Conservation (phyloP, 805 yeast species). For the Tetrapisispora pingtungensis region DNA sequence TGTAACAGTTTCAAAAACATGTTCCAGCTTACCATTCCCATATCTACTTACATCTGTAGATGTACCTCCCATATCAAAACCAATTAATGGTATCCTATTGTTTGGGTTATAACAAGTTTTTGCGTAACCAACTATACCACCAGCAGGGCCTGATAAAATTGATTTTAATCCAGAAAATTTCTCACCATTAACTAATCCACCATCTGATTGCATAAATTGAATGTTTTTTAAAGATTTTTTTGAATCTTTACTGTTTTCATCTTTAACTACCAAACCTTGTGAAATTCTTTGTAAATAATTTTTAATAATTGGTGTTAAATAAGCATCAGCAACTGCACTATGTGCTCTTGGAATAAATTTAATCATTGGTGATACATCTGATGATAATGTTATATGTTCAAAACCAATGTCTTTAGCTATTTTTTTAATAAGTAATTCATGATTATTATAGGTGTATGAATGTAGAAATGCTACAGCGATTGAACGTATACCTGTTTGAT, state of each 20-base stretch:
- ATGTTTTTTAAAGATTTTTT: constrained; percentile 39
- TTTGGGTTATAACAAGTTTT: constrained; percentile 58
- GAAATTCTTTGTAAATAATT: constrained; percentile 54
- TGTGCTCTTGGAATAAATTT: constrained; percentile 66
- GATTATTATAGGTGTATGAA: constrained; percentile 62
- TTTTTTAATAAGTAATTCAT: constrained; percentile 49
- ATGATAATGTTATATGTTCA: constrained; percentile 55
- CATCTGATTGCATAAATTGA: constrained; percentile 93
- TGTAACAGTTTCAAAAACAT: constrained; percentile 72
- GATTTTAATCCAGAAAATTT: constrained; percentile 82
- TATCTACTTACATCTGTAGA: constrained; percentile 77
- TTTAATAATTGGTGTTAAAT: constrained; percentile 68
- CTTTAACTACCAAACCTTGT: constrained; percentile 37
- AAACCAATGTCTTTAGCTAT: constrained; percentile 62
- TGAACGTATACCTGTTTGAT: constrained; percentile 51
- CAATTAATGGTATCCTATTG: constrained; percentile 56
- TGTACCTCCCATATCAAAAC: constrained; percentile 89
- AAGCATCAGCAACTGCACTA: constrained; percentile 74
- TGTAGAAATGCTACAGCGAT: constrained; percentile 66
- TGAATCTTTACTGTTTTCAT: neutral
- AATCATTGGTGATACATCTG: constrained; percentile 68
- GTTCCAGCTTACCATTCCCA: constrained; percentile 59
- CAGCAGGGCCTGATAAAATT: constrained; percentile 92
- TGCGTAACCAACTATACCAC: constrained; percentile 93
- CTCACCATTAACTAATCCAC: constrained; percentile 80